Percentiles rank a stretch among this genome's conserved stretches.
Evolutionary conservation across 495 filamentous ascomycete species (phyloP).

Genomic region (Lasiosphaeriaceae sp.): DNA sequence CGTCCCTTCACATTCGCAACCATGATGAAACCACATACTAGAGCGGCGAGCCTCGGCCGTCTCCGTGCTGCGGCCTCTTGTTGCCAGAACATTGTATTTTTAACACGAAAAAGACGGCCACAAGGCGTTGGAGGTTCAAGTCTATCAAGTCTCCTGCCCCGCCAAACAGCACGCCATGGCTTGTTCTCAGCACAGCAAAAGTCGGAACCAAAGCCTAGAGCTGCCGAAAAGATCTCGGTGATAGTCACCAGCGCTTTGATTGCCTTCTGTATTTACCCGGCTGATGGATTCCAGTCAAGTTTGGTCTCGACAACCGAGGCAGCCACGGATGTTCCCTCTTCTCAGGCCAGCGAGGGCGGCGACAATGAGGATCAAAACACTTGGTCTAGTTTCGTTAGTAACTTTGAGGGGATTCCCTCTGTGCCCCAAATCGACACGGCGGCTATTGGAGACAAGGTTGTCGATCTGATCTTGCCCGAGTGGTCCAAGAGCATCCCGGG

Average conservation of each 20-base stretch:
- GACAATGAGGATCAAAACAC: constrained; percentile 33
- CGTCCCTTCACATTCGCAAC: no score
- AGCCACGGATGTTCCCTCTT: neutral
- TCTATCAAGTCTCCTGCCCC: neutral
- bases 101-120: neutral
- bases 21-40: no score
- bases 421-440: constrained; percentile 52
- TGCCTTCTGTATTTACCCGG: constrained; percentile 40
- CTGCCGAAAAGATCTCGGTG: constrained; percentile 19
- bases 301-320: constrained; percentile 3
- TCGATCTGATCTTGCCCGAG: constrained; percentile 68
- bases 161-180: constrained; percentile 6
- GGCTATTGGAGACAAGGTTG: constrained; percentile 60
- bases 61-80: no score
- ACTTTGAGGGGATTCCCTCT: constrained; percentile 56
- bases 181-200: constrained; percentile 13
- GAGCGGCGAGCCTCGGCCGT: no score
- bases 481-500: constrained; percentile 77
- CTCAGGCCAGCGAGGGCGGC: constrained; percentile 5
- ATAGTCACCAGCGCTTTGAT: constrained; percentile 35
- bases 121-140: neutral
- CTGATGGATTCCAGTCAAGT: constrained; percentile 29
- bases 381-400: constrained; percentile 57
- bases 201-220: constrained; percentile 7
- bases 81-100: no score